Evolutionary conservation across 805 yeast species (phyloP).

Genomic region (Metschnikowia gruessii): DNA sequence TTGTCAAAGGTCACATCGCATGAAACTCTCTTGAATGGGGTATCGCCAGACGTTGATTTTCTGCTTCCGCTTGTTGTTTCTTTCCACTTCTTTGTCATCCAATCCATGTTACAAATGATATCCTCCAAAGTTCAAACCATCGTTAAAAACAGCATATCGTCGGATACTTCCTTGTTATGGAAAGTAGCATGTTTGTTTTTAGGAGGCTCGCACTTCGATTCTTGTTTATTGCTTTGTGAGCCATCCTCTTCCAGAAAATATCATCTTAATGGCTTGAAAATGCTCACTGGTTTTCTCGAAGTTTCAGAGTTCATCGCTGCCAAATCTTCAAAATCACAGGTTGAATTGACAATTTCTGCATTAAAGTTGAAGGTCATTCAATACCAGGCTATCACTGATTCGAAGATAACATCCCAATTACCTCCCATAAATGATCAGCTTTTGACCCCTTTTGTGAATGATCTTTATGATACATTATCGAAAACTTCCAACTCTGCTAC

Average conservation of each 20-base stretch:
- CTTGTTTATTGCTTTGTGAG: constrained; percentile 7
- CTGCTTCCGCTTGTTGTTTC: constrained; percentile 10
- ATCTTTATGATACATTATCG: neutral
- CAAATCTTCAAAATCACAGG: neutral
- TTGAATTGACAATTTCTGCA: constrained; percentile 2
- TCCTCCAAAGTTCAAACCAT: constrained; percentile 12
- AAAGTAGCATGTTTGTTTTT: constrained; percentile 12
- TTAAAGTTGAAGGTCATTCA: constrained; percentile 8
- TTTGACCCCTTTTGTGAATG: constrained; percentile 4
- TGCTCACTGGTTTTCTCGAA: constrained; percentile 17
- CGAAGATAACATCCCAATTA: neutral
- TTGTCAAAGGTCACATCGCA: constrained; percentile 1
- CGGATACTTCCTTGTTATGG: constrained; percentile 6
- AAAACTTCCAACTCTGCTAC: too few species aligned
- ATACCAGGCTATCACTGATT: neutral
- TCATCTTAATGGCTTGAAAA: constrained; percentile 14
- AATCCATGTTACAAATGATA: constrained; percentile 15
- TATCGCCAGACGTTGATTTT: neutral
- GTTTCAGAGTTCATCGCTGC: constrained; percentile 9
- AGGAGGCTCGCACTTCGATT: constrained; percentile 6
- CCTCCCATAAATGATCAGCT: neutral
- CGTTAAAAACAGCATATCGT: neutral
- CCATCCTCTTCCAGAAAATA: constrained; percentile 8
- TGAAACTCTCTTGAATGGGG: constrained; percentile 8
- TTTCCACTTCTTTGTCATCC: constrained; percentile 19